Evolutionary conservation across 805 yeast species (phyloP).

Genomic region (Yamadazyma insecticola): DNA sequence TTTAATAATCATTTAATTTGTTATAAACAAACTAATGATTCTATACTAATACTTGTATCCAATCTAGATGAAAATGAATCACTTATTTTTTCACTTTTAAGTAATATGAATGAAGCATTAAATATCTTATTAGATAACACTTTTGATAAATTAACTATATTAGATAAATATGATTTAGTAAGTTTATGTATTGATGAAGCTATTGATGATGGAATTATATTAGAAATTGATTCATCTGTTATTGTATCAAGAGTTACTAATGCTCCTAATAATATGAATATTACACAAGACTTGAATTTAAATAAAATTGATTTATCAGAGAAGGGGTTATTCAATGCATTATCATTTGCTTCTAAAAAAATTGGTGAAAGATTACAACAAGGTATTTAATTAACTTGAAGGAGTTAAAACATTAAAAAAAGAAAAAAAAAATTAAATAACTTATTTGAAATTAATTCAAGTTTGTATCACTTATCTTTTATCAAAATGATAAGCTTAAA

Average conservation of each 20-base stretch:
- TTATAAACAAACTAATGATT: constrained; percentile 83
- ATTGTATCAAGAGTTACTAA: constrained; percentile 90
- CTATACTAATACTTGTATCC: constrained; percentile 67
- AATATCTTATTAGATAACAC: constrained; percentile 67
- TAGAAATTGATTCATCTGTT: constrained; percentile 84
- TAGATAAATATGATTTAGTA: constrained; percentile 82
- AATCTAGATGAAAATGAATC: constrained; percentile 81
- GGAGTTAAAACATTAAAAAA: too few species aligned
- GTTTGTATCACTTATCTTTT: too few species aligned
- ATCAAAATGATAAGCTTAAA: too few species aligned
- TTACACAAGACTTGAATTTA: constrained; percentile 52
- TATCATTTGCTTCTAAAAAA: constrained; percentile 82
- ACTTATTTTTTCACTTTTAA: constrained; percentile 66
- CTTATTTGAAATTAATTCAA: too few species aligned
- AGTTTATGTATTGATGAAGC: constrained; percentile 87
- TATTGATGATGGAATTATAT: constrained; percentile 86
- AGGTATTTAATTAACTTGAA: constrained; percentile 32
- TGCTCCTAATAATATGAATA: constrained; percentile 48
- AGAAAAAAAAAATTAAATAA: too few species aligned
- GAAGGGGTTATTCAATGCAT: constrained; percentile 76
- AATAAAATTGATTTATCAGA: constrained; percentile 63
- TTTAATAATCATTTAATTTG: constrained; percentile 76
- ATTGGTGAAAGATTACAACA: constrained; percentile 43
- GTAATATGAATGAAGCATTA: constrained; percentile 76
- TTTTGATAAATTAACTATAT: constrained; percentile 72